These are phyloP conservation scores for Tylopilus orsonianus DNA, from an alignment of 1,284 basidiomycete species.

Conservation along the genomic window DNA sequence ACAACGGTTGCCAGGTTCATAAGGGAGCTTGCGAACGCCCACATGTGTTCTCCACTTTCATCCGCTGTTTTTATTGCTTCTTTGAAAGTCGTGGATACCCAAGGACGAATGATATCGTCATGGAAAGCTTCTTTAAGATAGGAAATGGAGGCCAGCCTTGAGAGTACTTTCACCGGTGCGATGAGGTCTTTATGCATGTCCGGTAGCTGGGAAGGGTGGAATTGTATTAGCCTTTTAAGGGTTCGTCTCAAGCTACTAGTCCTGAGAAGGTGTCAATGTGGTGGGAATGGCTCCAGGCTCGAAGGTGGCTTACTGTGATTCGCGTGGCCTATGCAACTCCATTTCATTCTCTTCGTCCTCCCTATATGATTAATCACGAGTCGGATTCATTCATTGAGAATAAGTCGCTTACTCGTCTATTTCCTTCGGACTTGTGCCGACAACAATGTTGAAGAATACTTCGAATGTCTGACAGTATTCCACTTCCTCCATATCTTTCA, in stretches of 20 bases:
- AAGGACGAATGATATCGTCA: background rate
- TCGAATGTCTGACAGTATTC: constrained; percentile 35
- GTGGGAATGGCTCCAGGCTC: too few relatives aligned
- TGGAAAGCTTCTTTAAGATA: background rate
- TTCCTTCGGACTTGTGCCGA: background rate
- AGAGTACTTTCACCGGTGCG: constrained; percentile 6
- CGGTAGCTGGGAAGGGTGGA: background rate
- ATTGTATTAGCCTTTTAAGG: background rate
- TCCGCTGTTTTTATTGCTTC: background rate
- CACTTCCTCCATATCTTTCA: background rate
- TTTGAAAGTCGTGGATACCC: background rate
- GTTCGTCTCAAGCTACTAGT: constrained; percentile 4
- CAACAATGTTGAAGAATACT: constrained; percentile 37
- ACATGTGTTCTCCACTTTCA: background rate
- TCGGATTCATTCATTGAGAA: background rate
- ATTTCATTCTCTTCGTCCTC: too few relatives aligned
- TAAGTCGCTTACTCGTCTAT: background rate
- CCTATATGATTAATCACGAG: too few relatives aligned
- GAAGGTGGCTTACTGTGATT: too few relatives aligned
- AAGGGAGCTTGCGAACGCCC: constrained; percentile 1
- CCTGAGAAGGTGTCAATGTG: too few relatives aligned
- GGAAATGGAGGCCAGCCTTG: constrained; percentile 1
- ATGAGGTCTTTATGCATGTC: constrained; percentile 1
- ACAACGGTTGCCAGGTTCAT: background rate
- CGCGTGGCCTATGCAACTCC: too few relatives aligned